A percentile compares a stretch with the other conserved stretches of the same genome.
Conservation (phyloP, 139 green algal genomes). For the Asterochloris sp. region DNA sequence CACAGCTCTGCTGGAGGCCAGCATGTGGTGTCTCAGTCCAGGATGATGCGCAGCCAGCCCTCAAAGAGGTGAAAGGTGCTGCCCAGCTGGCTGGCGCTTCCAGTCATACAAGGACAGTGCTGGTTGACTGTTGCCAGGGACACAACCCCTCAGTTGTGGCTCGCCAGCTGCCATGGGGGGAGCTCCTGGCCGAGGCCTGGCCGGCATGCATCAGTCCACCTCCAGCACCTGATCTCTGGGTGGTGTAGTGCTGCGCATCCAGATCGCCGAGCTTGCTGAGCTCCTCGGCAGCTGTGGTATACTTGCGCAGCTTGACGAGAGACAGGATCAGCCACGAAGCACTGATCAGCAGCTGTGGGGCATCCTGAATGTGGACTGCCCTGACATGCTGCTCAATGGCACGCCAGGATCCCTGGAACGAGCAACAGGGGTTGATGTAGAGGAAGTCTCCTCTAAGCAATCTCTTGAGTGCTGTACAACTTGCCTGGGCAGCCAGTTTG, state of each 20-base stretch:
- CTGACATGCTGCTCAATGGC: slow-evolving; percentile 11
- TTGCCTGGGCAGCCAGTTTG: neutral
- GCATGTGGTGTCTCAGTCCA: no score
- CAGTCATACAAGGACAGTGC: no score
- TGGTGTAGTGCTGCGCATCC: slow-evolving; percentile 1
- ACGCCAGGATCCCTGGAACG: slow-evolving; percentile 17
- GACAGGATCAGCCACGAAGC: slow-evolving; percentile 16
- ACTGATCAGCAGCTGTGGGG: slow-evolving; percentile 10
- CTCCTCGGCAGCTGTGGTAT: slow-evolving; percentile 13
- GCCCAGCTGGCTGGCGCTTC: no score
- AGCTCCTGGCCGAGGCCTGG: neutral
- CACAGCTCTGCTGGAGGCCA: no score
- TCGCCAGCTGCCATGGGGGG: neutral
- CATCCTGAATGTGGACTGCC: neutral
- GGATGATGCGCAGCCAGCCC: no score
- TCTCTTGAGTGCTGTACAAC: neutral
- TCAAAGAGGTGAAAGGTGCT: no score
- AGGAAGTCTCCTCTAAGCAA: neutral
- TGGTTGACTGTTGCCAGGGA: no score
- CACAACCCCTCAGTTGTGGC: neutral
- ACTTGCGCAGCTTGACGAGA: slow-evolving; percentile 18
- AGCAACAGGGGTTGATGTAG: neutral
- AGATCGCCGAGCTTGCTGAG: slow-evolving; percentile 5
- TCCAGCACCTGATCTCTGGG: neutral
- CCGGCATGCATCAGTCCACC: no score